phyloP scores from a whole-genome alignment of 257 asterid genomes.

The Ligustrum vulgare region DNA sequence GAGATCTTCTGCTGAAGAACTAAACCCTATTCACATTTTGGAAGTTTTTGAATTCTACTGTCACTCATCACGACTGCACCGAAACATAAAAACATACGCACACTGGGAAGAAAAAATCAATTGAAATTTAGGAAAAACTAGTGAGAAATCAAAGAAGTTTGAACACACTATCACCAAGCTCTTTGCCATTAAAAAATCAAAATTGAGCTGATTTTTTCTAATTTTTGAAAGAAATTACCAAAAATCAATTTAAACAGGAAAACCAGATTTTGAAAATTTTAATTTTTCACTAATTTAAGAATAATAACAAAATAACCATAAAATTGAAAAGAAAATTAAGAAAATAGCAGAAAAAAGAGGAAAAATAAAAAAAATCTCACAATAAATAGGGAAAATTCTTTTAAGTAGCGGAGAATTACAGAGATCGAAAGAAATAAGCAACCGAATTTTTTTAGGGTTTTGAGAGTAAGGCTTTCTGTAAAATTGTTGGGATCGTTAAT shows the following conservation, averaged over 20 bases:
- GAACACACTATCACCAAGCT: background rate
- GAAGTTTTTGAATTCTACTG: background rate
- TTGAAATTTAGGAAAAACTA: constrained; percentile 20
- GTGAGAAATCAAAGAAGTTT: constrained; percentile 22
- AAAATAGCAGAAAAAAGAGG: constrained; percentile 32
- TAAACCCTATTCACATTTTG: constrained; percentile 18
- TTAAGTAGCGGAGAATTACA: constrained; percentile 20
- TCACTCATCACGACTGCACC: constrained; percentile 7
- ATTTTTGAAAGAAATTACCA: constrained; percentile 32
- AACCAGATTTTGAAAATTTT: constrained; percentile 27
- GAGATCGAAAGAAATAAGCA: constrained; percentile 26
- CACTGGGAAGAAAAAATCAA: background rate
- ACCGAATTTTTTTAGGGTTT: constrained; percentile 28
- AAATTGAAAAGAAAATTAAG: constrained; percentile 20
- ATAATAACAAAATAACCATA: constrained; percentile 31
- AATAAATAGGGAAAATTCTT: constrained; percentile 35
- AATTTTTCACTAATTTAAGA: constrained; percentile 31
- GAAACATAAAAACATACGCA: background rate
- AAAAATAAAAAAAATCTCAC: constrained; percentile 35
- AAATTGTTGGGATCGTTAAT: constrained; percentile 16
- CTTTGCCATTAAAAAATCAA: constrained; percentile 17
- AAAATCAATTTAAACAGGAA: constrained; percentile 21
- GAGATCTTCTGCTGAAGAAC: constrained; percentile 33
- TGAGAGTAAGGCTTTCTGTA: constrained; percentile 35
- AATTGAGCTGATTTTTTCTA: constrained; percentile 24